These are phyloP conservation scores for Saccharomycopsis sp. DNA, from an alignment of 805 yeast species.

Conservation along the genomic window DNA sequence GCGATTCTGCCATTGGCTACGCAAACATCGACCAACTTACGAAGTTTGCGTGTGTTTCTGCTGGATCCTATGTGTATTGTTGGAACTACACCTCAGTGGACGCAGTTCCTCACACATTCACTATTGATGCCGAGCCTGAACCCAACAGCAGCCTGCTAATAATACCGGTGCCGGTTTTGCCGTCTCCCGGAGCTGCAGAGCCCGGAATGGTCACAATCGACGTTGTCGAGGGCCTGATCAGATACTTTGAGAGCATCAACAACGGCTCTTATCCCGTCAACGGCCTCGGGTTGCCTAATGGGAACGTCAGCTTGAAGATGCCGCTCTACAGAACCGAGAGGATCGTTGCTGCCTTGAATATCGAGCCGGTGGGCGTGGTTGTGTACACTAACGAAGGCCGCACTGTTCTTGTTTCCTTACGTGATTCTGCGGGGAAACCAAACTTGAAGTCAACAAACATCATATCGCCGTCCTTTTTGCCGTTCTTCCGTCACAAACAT, in stretches of 20 bases:
- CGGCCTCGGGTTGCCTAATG: constrained; percentile 45
- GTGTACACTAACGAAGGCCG: constrained; percentile 67
- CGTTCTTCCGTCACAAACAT: constrained; percentile 26
- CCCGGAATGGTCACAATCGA: constrained; percentile 72
- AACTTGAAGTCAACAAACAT: constrained; percentile 27
- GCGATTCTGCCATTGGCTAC: constrained; percentile 22
- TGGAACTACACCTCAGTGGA: constrained; percentile 68
- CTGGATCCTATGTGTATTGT: constrained; percentile 46
- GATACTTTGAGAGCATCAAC: constrained; percentile 69
- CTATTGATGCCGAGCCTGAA: constrained; percentile 25
- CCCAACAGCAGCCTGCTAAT: neutral
- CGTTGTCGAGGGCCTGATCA: constrained; percentile 49
- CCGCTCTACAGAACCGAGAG: constrained; percentile 46
- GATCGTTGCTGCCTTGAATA: constrained; percentile 48
- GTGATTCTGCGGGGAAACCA: constrained; percentile 66
- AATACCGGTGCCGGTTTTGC: constrained; percentile 52
- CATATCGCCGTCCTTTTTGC: constrained; percentile 30
- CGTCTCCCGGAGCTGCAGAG: constrained; percentile 43
- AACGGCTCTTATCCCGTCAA: constrained; percentile 41
- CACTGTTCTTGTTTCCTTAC: constrained; percentile 52
- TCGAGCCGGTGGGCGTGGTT: constrained; percentile 71
- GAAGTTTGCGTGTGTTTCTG: constrained; percentile 43
- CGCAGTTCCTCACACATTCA: constrained; percentile 47
- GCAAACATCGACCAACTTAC: constrained; percentile 45
- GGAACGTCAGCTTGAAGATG: constrained; percentile 31